phyloP scores from a whole-genome alignment of 139 green algal species.

The Picochlorum sp. region DNA sequence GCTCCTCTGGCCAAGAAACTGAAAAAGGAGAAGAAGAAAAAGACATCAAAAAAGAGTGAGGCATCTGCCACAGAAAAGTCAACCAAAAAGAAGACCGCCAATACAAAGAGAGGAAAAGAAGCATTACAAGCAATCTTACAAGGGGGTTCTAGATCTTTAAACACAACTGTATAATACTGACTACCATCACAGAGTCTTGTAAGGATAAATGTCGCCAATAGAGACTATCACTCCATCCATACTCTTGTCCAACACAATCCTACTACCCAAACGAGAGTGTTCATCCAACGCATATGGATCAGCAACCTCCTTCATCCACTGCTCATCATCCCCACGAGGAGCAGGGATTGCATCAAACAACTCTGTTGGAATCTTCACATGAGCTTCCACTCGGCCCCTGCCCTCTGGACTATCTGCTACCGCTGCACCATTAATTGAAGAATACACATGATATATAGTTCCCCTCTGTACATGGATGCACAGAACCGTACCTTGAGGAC shows the following conservation, averaged over 20 bases:
- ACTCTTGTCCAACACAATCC: conserved; percentile 1
- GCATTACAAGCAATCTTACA: conserved; percentile 1
- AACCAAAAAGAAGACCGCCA: too few species aligned
- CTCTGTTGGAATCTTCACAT: conserved; percentile 15
- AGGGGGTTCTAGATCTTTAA: conserved; percentile 1
- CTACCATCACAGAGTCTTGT: conserved; percentile 3
- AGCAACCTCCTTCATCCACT: conserved; percentile 5
- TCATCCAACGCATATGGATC: conserved; percentile 1
- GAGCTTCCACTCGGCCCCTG: conserved; percentile 1
- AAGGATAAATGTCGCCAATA: conserved; percentile 2
- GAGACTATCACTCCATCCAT: conserved; percentile 1
- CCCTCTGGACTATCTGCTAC: conserved; percentile 8
- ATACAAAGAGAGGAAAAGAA: background rate
- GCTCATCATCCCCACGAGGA: conserved; percentile 3
- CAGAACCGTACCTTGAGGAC: conserved; percentile 3
- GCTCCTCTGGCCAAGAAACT: background rate
- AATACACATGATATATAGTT: background rate
- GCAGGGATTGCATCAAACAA: conserved; percentile 7
- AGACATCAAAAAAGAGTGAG: conserved; percentile 2
- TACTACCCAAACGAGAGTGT: conserved; percentile 8
- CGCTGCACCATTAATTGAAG: background rate
- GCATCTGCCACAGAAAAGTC: too few species aligned
- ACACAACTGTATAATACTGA: too few species aligned
- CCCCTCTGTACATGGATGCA: background rate
- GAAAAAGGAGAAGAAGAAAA: conserved; percentile 1